Conservation (phyloP, 2,329 filamentous ascomycete species). For the Fusarium acutatum region DNA sequence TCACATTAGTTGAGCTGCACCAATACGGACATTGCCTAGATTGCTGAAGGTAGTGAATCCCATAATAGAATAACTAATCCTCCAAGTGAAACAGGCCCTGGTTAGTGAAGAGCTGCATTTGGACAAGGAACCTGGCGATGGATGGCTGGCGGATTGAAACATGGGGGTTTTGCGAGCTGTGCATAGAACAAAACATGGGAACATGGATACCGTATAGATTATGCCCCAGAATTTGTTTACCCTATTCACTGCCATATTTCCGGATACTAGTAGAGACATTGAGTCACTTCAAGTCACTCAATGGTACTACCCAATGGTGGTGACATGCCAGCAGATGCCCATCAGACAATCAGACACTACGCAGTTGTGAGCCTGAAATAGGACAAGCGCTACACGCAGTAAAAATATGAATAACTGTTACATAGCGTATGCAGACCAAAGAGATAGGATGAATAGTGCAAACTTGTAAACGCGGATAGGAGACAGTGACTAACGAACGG, state of each 20-base stretch:
- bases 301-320: too few species aligned
- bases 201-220: background rate
- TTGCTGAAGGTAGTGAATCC: background rate
- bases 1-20: background rate
- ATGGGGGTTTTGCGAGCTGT: background rate
- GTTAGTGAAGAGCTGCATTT: background rate
- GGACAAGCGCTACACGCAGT: background rate
- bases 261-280: background rate
- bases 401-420: background rate
- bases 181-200: background rate
- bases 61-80: background rate
- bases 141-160: background rate
- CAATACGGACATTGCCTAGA: background rate
- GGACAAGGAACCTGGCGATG: background rate
- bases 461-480: background rate
- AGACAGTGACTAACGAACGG: background rate
- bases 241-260: background rate
- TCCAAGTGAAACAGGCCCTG: conserved; percentile 8
- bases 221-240: background rate
- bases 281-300: background rate
- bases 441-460: background rate
- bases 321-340: background rate
- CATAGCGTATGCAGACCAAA: background rate
- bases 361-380: too few species aligned
- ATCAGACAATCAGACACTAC: background rate